Conservation (phyloP, 2,329 filamentous ascomycete genomes). For the Penicillium sp. region DNA sequence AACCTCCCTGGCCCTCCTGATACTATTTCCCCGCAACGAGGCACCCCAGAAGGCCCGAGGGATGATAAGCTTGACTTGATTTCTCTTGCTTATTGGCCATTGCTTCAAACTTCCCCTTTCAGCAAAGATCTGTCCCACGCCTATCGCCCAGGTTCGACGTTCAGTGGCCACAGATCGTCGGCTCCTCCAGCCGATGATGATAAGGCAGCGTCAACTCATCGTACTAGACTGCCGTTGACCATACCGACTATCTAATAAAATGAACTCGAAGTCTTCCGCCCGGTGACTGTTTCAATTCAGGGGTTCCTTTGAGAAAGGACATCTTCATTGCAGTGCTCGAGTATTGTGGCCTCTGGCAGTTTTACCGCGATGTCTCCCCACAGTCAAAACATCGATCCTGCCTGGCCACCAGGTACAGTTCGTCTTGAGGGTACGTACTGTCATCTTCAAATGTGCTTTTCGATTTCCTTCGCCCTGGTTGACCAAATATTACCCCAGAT, state of each 20-base stretch:
- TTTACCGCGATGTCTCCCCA: slow-evolving; percentile 3
- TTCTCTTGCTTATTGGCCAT: slow-evolving; percentile 13
- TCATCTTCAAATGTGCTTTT: no score
- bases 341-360: not conserved
- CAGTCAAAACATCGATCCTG: slow-evolving; percentile 16
- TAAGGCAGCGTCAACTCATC: slow-evolving; percentile 7
- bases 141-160: not conserved
- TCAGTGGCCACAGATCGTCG: slow-evolving; percentile 12
- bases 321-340: not conserved
- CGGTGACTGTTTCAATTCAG: not conserved
- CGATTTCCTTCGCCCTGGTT: no score
- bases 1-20: not conserved
- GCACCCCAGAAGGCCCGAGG: not conserved
- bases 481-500: not conserved
- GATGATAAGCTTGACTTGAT: slow-evolving; percentile 11
- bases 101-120: slow-evolving; percentile 27
- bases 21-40: slow-evolving; percentile 14
- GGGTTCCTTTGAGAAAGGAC: not conserved
- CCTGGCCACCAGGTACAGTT: slow-evolving; percentile 26
- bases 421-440: slow-evolving; percentile 17
- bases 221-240: not conserved
- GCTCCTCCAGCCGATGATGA: not conserved
- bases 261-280: not conserved
- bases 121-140: slow-evolving; percentile 7
- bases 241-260: not conserved